Percentiles rank a stretch among this genome's conserved stretches.
Evolutionary conservation across 2,329 filamentous ascomycete species (phyloP).

Genomic region (Exophiala aquamarina): DNA sequence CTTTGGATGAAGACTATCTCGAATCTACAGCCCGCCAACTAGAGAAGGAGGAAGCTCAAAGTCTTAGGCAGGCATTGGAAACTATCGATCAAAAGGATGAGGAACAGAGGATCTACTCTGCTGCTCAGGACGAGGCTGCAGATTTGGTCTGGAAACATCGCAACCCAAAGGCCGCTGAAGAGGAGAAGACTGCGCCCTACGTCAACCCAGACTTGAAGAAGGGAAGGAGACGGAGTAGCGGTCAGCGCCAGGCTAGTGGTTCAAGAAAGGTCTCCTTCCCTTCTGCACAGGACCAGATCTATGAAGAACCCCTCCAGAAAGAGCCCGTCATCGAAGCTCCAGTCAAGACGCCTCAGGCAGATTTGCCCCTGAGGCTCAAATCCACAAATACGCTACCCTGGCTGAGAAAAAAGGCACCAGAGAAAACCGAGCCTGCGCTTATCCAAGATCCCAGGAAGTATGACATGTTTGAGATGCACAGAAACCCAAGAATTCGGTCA

Average conservation of each 20-base stretch:
- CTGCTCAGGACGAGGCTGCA: conserved; percentile 63
- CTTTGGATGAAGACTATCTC: conserved; percentile 48
- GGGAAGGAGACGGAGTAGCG: conserved; percentile 20
- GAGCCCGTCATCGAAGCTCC: background rate
- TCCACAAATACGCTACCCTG: conserved; percentile 62
- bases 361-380: conserved; percentile 56
- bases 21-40: conserved; percentile 56
- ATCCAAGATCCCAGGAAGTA: conserved; percentile 46
- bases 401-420: conserved; percentile 39
- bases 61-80: conserved; percentile 57
- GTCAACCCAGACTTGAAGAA: conserved; percentile 41
- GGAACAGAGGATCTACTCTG: conserved; percentile 50
- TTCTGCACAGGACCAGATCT: conserved; percentile 66
- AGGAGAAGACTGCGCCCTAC: conserved; percentile 50
- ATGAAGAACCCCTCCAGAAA: conserved; percentile 74
- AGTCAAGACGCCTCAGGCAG: conserved; percentile 28
- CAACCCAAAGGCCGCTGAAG: conserved; percentile 51
- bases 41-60: conserved; percentile 59
- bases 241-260: conserved; percentile 37
- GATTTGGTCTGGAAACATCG: conserved; percentile 65
- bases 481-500: conserved; percentile 79
- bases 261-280: conserved; percentile 54
- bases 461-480: conserved; percentile 71
- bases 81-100: conserved; percentile 60
- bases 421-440: conserved; percentile 33